Base-by-base conservation (phyloP, 169 alveolate species). In the Plasmodium berghei region DNA sequence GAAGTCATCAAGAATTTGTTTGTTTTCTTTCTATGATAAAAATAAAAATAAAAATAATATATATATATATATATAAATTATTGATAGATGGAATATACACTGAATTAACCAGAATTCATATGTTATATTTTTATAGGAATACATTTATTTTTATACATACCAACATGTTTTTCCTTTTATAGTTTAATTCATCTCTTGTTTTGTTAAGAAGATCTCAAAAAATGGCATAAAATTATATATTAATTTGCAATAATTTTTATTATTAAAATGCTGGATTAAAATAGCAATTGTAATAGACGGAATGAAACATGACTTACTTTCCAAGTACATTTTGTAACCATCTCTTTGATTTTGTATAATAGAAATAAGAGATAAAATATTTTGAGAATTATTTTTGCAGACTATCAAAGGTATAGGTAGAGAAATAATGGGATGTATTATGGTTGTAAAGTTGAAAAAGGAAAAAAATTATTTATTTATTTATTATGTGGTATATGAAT, bases 311-410 rank as follows among this genome's bases (percentile, higher is more conserved):
- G 42, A 4, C 10, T 14, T 75, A 75, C 88, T 74, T 63, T 75
- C 88, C 18, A 75, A 40, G 16, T 75, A 75, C 16, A 67, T 63
- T 75, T 63, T 75, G 48, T 75, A 75, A 12, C 88, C 88, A 22
- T 75, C 88, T 74, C 62, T 61, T 63, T 75, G 88, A 55, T 75
- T 55, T 45, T 74, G 62, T 74, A 75, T 62, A n/a, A 75, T 9
- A 2, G 46, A 24, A 20, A 75, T 61, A 49, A 75, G 64, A 10
- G 88, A 62, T 49, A 48, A 40, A 40, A 75, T 34, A 49, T 75
- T 75, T 64, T 75, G 62, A 20, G 88, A 46, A 42, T 75, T 75
- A 62, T 62, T 75, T 75, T 75, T 56, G 52, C 88, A 75, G 18
- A 75, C 88, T 75, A 12, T 52, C 26, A 49, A n/a, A 26, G 54